Conservation (phyloP, 2,329 filamentous ascomycete species). For the Cladosporium sp. region DNA sequence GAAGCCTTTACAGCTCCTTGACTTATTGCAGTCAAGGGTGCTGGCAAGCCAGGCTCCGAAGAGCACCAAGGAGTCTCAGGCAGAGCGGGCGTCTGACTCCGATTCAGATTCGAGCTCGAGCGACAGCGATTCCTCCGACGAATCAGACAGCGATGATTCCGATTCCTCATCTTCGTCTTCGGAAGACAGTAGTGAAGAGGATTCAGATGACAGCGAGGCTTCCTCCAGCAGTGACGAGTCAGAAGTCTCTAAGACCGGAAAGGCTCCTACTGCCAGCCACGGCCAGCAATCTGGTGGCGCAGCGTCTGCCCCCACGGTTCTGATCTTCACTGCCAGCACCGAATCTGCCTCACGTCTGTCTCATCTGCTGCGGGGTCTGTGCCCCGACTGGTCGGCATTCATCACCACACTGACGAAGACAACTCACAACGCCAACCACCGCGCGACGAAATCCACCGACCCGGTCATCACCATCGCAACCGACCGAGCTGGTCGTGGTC, state of each 20-base stretch:
- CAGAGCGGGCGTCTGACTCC: constrained; percentile 3
- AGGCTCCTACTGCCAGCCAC: background rate
- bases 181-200: constrained; percentile 7
- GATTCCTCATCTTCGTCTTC: constrained; percentile 9
- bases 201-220: background rate
- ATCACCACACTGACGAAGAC: constrained; percentile 42
- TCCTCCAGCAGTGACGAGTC: constrained; percentile 8
- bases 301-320: constrained; percentile 38
- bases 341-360: constrained; percentile 82
- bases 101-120: constrained; percentile 24
- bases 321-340: constrained; percentile 89
- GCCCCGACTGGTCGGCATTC: constrained; percentile 22
- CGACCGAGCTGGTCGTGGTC: constrained; percentile 84
- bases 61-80: constrained; percentile 5
- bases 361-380: constrained; percentile 55
- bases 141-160: constrained; percentile 8
- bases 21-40: constrained; percentile 58
- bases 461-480: constrained; percentile 74
- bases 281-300: background rate
- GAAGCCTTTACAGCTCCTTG: constrained; percentile 74
- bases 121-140: constrained; percentile 9
- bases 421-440: constrained; percentile 53
- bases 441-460: constrained; percentile 57
- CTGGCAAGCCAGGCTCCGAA: constrained; percentile 8
- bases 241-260: background rate